Conservation (phyloP, 1,284 basidiomycete species). For the Trichosporon asahii region DNA sequence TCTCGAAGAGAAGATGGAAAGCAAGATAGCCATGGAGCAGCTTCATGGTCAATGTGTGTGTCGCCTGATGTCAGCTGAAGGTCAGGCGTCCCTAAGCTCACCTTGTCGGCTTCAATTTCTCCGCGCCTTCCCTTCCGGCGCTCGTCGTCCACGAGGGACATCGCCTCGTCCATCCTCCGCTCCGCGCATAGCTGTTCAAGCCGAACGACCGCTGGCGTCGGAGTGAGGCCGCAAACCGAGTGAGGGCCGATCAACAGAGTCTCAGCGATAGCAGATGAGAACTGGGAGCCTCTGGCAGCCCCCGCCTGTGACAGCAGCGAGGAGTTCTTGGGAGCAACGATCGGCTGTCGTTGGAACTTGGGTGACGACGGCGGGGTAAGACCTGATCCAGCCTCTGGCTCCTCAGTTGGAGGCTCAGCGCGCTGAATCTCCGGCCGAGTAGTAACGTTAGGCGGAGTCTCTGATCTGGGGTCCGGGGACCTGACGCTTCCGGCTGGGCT, state of each 20-base stretch:
- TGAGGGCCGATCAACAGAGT: slow-evolving; percentile 50
- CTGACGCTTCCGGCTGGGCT: not conserved
- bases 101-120: slow-evolving; percentile 46
- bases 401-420: slow-evolving; percentile 22
- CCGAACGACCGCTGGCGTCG: slow-evolving; percentile 43
- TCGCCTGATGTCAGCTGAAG: slow-evolving; percentile 29
- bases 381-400: slow-evolving; percentile 44
- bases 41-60: slow-evolving; percentile 44
- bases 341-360: slow-evolving; percentile 27
- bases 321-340: slow-evolving; percentile 24
- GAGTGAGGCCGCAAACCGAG: slow-evolving; percentile 47
- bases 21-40: slow-evolving; percentile 52
- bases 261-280: slow-evolving; percentile 44
- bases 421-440: not conserved
- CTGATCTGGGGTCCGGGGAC: not conserved
- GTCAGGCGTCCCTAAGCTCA: slow-evolving; percentile 9
- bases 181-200: slow-evolving; percentile 48
- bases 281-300: slow-evolving; percentile 3
- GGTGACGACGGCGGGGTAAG: slow-evolving; percentile 45
- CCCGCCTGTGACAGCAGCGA: slow-evolving; percentile 26
- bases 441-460: not conserved
- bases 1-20: slow-evolving; percentile 45
- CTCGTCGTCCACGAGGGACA: slow-evolving; percentile 47
- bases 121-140: slow-evolving; percentile 42
- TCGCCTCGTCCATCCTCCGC: slow-evolving; percentile 48